These are phyloP conservation scores for Erodium maritimum DNA, from an alignment of 345 rosid species.

Conservation along the genomic window DNA sequence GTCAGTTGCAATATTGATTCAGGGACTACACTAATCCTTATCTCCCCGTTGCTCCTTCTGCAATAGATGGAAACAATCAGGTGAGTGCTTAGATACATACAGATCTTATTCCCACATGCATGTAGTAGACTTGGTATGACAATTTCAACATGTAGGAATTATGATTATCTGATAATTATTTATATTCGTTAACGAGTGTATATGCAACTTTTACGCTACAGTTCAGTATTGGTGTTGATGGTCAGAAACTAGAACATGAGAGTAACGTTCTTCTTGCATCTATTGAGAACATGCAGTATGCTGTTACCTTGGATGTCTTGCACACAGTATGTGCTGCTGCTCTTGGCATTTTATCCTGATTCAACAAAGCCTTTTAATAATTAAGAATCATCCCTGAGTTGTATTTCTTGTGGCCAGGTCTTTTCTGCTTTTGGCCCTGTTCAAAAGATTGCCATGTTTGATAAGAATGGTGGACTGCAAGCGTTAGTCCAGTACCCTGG, in stretches of 20 bases:
- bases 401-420: slow-evolving; percentile 33
- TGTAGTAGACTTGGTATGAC: no score
- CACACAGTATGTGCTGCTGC: slow-evolving; percentile 51
- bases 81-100: slow-evolving; percentile 19
- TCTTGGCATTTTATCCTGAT: not conserved
- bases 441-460: slow-evolving; percentile 98
- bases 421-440: slow-evolving; percentile 89
- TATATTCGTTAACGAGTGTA: no score
- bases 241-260: slow-evolving; percentile 91
- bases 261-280: slow-evolving; percentile 98
- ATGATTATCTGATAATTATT: not conserved
- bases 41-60: slow-evolving; percentile 97
- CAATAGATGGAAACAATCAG: slow-evolving; percentile 82
- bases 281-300: slow-evolving; percentile 98
- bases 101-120: not conserved
- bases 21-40: slow-evolving; percentile 96
- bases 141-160: not conserved
- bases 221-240: slow-evolving; percentile 73
- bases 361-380: no score
- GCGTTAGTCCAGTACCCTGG: slow-evolving; percentile 72
- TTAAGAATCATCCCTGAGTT: not conserved
- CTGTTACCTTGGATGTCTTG: slow-evolving; percentile 88
- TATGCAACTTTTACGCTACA: slow-evolving; percentile 16
- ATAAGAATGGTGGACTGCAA: slow-evolving; percentile 92
- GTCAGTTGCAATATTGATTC: slow-evolving; percentile 9